Conservation (phyloP, 352 stramenopile species). For the Phytophthora cryptogea region DNA sequence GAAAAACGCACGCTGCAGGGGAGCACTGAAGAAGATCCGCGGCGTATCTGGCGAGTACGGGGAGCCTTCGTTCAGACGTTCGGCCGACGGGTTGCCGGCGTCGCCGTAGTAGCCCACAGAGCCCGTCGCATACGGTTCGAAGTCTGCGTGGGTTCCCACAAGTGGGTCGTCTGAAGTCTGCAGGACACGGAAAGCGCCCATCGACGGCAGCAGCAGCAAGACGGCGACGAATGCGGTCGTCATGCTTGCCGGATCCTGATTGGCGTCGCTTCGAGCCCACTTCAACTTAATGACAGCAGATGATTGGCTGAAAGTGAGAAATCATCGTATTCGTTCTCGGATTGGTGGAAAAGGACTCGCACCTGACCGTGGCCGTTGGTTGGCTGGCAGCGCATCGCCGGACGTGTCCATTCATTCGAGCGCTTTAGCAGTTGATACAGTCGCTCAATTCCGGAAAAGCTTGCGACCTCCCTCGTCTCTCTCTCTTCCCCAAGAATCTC, state of each 20-base stretch:
- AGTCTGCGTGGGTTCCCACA: conserved; percentile 46
- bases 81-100: conserved; percentile 54
- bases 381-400: conserved; percentile 27
- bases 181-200: conserved; percentile 1
- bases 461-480: conserved; percentile 15
- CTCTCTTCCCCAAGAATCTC: conserved; percentile 22
- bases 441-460: conserved; percentile 32
- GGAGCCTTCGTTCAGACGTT: conserved; percentile 87
- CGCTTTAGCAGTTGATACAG: not conserved
- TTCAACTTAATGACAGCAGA: conserved; percentile 12
- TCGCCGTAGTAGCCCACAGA: conserved; percentile 88
- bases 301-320: conserved; percentile 1
- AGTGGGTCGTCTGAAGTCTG: conserved; percentile 30
- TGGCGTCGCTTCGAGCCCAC: conserved; percentile 11
- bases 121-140: conserved; percentile 84
- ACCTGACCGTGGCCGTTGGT: conserved; percentile 17
- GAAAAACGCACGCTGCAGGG: conserved; percentile 41
- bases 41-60: conserved; percentile 75
- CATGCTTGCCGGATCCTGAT: conserved; percentile 6
- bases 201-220: conserved; percentile 13
- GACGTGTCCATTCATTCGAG: conserved; percentile 30
- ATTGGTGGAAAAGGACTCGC: conserved; percentile 5
- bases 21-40: conserved; percentile 51
- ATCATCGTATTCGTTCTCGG: not conserved
- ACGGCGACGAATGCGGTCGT: not conserved